Evolutionary conservation across 2,329 filamentous ascomycete species (phyloP).

Genomic region (Aspergillus floridensis): DNA sequence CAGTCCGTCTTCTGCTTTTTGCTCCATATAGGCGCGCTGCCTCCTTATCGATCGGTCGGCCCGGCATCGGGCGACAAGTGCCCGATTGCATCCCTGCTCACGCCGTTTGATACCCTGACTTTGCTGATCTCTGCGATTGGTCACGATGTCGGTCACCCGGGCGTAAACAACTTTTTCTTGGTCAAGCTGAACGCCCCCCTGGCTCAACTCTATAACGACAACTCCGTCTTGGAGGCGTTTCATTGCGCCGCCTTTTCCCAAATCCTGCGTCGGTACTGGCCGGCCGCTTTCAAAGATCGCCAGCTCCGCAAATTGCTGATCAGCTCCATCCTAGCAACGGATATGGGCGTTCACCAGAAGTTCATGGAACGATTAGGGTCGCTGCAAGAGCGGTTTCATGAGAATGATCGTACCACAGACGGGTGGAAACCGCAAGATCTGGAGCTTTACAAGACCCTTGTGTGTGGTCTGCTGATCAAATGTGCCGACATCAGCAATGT

Average conservation of each 20-base stretch:
- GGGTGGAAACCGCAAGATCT: conserved; percentile 74
- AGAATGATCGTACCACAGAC: conserved; percentile 61
- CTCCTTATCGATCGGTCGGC: conserved; percentile 57
- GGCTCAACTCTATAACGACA: conserved; percentile 94
- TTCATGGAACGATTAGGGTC: conserved; percentile 89
- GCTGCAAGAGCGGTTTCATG: conserved; percentile 72
- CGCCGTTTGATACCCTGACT: conserved; percentile 82
- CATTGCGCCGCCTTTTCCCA: conserved; percentile 97
- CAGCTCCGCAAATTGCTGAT: conserved; percentile 90
- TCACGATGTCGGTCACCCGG: conserved; percentile 94
- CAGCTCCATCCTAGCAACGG: conserved; percentile 93
- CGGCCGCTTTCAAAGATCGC: conserved; percentile 71
- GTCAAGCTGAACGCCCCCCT: conserved; percentile 88
- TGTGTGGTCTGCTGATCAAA: conserved; percentile 93
- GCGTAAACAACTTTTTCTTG: conserved; percentile 96
- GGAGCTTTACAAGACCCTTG: conserved; percentile 72
- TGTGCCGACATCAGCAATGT: conserved; percentile 99
- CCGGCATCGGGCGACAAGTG: conserved; percentile 47
- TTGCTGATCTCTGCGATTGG: conserved; percentile 94
- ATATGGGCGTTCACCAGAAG: conserved; percentile 95
- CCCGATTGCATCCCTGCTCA: conserved; percentile 71
- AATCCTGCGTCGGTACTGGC: conserved; percentile 91
- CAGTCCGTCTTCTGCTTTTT: conserved; percentile 92
- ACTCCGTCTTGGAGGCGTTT: conserved; percentile 93
- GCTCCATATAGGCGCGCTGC: conserved; percentile 72